Percentiles rank a stretch among this genome's conserved stretches.
phyloP scores from a whole-genome alignment of 495 filamentous ascomycete species.

The Neurospora discreta region DNA sequence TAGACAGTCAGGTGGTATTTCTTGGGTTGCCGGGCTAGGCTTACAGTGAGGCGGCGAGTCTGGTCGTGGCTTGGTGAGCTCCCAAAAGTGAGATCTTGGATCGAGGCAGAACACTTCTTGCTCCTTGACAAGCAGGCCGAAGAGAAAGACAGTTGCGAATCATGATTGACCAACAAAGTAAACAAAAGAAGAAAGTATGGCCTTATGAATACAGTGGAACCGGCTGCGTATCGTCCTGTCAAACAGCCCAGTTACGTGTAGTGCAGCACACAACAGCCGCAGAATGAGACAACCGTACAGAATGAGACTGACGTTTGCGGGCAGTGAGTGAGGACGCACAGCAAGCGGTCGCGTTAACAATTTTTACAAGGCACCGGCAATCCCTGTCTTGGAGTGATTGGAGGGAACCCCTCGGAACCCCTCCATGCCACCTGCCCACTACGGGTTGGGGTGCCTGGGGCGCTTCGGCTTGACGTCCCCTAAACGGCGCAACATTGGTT shows the following conservation, averaged over 20 bases:
- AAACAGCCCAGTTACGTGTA: conserved; percentile 7
- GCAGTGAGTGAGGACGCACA: neutral
- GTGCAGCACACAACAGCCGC: conserved; percentile 4
- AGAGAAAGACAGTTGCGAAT: conserved; percentile 13
- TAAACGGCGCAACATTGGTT: neutral
- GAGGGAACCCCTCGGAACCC: neutral
- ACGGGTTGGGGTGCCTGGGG: neutral
- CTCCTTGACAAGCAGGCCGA: conserved; percentile 15
- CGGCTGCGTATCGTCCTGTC: neutral
- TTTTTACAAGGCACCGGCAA: neutral
- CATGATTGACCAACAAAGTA: conserved; percentile 11
- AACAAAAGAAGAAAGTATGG: conserved; percentile 1
- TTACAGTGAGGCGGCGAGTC: neutral
- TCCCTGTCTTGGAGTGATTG: neutral
- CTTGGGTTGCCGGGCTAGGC: neutral
- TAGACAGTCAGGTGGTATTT: neutral
- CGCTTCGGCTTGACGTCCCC: neutral
- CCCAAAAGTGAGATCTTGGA: neutral
- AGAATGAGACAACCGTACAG: neutral
- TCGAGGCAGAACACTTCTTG: conserved; percentile 9
- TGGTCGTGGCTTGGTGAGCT: neutral
- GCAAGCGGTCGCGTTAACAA: neutral
- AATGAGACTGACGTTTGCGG: neutral
- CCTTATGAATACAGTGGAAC: neutral
- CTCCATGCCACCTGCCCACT: conserved; percentile 2